These are phyloP conservation scores for Amesomyces nigricolor DNA, from an alignment of 2,329 filamentous ascomycete species.

Conservation along the genomic window DNA sequence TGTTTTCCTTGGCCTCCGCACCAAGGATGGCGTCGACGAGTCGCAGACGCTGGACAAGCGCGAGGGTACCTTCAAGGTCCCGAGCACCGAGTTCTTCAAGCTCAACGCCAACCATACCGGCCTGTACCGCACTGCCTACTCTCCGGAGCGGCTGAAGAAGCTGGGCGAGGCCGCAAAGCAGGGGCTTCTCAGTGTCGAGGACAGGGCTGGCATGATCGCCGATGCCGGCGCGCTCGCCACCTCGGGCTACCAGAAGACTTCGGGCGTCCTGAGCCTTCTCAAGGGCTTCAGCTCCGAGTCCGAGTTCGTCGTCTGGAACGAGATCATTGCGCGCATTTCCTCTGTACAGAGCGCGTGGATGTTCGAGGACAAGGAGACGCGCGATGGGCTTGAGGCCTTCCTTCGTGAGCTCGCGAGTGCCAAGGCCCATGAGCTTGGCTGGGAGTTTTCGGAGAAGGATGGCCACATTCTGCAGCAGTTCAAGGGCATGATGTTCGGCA, in stretches of 20 bases:
- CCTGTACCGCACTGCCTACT: slow-evolving; percentile 86
- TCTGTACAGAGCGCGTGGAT: slow-evolving; percentile 82
- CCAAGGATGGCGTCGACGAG: slow-evolving; percentile 76
- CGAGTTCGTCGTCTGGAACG: slow-evolving; percentile 93
- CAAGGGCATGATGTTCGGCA: slow-evolving; percentile 85
- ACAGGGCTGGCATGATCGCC: slow-evolving; percentile 89
- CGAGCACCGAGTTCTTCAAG: slow-evolving; percentile 87
- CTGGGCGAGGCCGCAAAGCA: slow-evolving; percentile 80
- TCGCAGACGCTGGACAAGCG: slow-evolving; percentile 64
- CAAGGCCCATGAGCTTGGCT: slow-evolving; percentile 82
- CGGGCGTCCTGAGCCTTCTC: slow-evolving; percentile 76
- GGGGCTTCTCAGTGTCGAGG: slow-evolving; percentile 77
- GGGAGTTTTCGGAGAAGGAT: slow-evolving; percentile 78
- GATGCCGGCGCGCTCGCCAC: slow-evolving; percentile 85
- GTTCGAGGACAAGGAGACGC: slow-evolving; percentile 70
- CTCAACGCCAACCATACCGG: slow-evolving; percentile 91
- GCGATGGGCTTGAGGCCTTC: slow-evolving; percentile 76
- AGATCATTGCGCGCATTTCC: slow-evolving; percentile 73
- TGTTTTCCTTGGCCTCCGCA: slow-evolving; percentile 80
- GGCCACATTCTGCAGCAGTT: slow-evolving; percentile 91
- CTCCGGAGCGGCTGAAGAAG: slow-evolving; percentile 75
- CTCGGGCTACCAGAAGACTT: slow-evolving; percentile 91
- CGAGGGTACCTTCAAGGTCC: slow-evolving; percentile 71
- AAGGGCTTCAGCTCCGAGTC: slow-evolving; percentile 80
- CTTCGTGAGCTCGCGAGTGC: slow-evolving; percentile 69